Evolutionary conservation across 129 eudicot genomes (phyloP), one percentile per base, ranked within the genome.

Genomic region (Logfia minima): DNA sequence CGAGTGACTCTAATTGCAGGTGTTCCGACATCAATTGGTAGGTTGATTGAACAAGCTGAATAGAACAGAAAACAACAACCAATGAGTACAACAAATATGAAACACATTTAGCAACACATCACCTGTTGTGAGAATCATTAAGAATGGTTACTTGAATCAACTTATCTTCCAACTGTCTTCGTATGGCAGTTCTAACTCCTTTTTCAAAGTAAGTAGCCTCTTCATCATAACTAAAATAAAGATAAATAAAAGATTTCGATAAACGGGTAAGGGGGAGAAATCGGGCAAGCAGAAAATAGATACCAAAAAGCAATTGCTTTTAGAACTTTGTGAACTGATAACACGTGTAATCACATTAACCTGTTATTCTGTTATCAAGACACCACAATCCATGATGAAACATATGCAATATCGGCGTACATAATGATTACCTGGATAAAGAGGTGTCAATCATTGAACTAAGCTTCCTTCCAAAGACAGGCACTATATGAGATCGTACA

Each of bases 161-260:
- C 86, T 86, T 95, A 78, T 95, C 99, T 82, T 89, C 99, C 85
- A 95, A 76, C 82, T 89, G 97, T 82, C 81, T 89, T 72, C 92
- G 88, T 83, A 91, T 95, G 24, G 97, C 83, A 76, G 94, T 81
- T 83, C 96, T 87, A 35, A 95, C 99, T 68, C 96, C 81, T 60
- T 86, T 97, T 74, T 95, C 99, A 83, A 95, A 95, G 79, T 87
- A 95, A 31, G 92, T 88, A 66, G 96, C 99, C 73, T 95, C 99
- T 56, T 85, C 80, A 79, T 95, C 99, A 84, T 95, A 95, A 75
- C 99, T 95, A 79, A 61, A 60, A 48, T 43, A 68, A 35, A 7
- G n/a, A 78, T 74, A 61, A 1, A 39, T 9, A 39, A 39, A 8
- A 8, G 1, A 8, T 1, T 39, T 41, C 48, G 9, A 41, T 9